Base-by-base conservation (phyloP, 345 rosid genomes). In the Hibiscus tridactylites region DNA sequence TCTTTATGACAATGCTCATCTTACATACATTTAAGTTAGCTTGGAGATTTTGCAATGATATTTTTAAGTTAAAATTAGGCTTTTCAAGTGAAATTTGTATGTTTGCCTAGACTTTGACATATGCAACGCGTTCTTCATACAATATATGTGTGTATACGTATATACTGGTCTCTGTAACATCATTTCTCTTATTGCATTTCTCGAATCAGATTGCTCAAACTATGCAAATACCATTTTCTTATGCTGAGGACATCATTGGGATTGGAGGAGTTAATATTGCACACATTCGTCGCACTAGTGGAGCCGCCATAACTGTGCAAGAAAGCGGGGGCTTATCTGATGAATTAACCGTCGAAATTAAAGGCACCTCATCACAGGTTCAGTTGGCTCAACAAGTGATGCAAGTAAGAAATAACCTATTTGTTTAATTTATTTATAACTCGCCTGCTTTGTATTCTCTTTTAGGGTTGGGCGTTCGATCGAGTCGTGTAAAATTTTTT, bases 161-260 rank as follows among this genome's bases (percentile, higher is more conserved):
- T 13, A 4, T 46, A 46, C 13, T 19, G 31, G 61, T 19, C 9
- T 49, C 6, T 24, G 11, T 39, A 39, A 49, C 28, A 9, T 61
- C 46, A 71, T 47, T 52, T 70, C 46, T 58, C 17, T 13, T 47
- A 10, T 54, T 70, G 33, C 28, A 33, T 53, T 31, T 7, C 28
- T 70, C 9, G 39, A 39, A 58, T 64, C 79, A 91, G 97, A 71
- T 91, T 66, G 83, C 92, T 67, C 93, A 88, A 74, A 91, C 89
- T n/a, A 86, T 91, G 91, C 93, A 88, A 88, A 83, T 91, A 72
- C 96, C 97, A 3, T 79, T 91, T 68, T 81, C 90, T 21, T 88
- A 87, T 80, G 97, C 91, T 9, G 90, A 90, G 76, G 93, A 92
- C 76, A 92, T 92, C 5, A 90, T 92, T 49, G 96, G 97, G 72